Percentiles rank a stretch among this genome's conserved stretches.
Evolutionary conservation across 2,329 filamentous ascomycete species (phyloP).

Genomic region (Plenodomus biglobosus): DNA sequence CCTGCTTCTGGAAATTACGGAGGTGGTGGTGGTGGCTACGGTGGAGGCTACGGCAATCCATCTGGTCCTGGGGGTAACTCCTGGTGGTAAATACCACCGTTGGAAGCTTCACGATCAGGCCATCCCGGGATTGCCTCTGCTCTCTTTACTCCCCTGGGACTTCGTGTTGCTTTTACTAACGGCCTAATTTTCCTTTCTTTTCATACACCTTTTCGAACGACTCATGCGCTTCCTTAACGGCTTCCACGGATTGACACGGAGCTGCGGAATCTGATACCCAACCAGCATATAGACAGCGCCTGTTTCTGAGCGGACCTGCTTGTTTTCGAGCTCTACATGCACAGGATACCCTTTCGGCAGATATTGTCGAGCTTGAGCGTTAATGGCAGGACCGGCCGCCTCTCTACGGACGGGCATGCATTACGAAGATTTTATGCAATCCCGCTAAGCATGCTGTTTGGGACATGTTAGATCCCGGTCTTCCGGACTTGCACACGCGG

Average conservation of each 20-base stretch:
- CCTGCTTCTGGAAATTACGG: constrained; percentile 48
- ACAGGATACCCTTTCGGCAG: constrained; percentile 43
- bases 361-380: constrained; percentile 42
- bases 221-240: constrained; percentile 40
- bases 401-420: constrained; percentile 37
- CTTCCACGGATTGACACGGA: constrained; percentile 41
- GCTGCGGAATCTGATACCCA: constrained; percentile 51
- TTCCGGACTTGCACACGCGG: constrained; percentile 43
- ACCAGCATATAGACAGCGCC: constrained; percentile 56
- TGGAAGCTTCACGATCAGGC: constrained; percentile 24
- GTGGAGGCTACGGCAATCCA: constrained; percentile 68
- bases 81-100: constrained; percentile 61
- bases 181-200: constrained; percentile 27
- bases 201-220: constrained; percentile 26
- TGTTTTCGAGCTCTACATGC: constrained; percentile 45
- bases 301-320: constrained; percentile 49
- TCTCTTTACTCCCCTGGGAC: constrained; percentile 25
- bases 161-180: constrained; percentile 21
- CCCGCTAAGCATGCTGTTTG: constrained; percentile 45
- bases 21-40: constrained; percentile 47
- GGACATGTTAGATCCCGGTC: constrained; percentile 45
- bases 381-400: constrained; percentile 39
- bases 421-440: constrained; percentile 46
- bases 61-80: constrained; percentile 64
- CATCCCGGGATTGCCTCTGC: constrained; percentile 31